Evolutionary conservation across 2,329 filamentous ascomycete species (phyloP).

Genomic region (Cadophora malorum): DNA sequence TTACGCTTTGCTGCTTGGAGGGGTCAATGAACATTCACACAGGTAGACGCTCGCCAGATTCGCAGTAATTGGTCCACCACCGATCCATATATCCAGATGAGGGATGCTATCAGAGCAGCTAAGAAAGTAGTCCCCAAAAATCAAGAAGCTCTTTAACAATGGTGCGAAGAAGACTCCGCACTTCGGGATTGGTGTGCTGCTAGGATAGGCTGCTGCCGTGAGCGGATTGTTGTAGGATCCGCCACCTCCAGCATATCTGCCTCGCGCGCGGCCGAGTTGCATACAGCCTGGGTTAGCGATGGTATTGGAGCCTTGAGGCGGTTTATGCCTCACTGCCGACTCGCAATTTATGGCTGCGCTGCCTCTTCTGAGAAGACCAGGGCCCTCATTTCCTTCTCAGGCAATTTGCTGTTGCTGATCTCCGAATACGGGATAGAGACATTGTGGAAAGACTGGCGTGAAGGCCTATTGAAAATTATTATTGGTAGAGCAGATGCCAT

Average conservation of each 20-base stretch:
- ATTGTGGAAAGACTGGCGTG: too few relatives aligned
- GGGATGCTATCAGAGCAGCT: neutral
- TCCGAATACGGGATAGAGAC: too few relatives aligned
- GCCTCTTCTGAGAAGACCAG: too few relatives aligned
- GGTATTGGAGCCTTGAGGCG: neutral
- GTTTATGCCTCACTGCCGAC: neutral
- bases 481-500: too few relatives aligned
- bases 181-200: neutral
- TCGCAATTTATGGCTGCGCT: conserved; percentile 5
- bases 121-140: neutral
- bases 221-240: neutral
- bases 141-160: neutral
- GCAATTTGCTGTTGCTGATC: too few relatives aligned
- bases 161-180: neutral
- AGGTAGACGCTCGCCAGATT: neutral
- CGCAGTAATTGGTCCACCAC: neutral
- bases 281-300: neutral
- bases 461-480: too few relatives aligned
- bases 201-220: neutral
- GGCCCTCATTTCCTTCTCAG: too few relatives aligned
- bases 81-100: conserved; percentile 4
- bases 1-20: neutral
- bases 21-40: conserved; percentile 3
- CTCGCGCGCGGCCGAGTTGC: neutral
- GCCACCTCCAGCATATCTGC: neutral